Base-by-base conservation (phyloP, 129 eudicot genomes). In the Artemisia annua region DNA sequence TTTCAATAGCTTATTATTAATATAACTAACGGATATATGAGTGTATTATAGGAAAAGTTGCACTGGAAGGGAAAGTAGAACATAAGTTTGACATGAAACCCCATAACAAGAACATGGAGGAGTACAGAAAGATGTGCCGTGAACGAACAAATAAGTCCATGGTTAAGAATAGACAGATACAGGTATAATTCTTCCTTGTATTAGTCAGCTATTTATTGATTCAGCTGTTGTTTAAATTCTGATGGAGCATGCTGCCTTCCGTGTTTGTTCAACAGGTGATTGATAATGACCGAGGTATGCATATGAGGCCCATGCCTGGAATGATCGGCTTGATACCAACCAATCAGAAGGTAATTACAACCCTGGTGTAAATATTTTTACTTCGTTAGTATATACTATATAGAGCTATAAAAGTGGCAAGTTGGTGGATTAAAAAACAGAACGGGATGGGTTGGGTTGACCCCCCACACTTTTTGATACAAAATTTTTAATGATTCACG, bases 1-100 rank as follows among this genome's bases (percentile, higher is more conserved):
- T 15, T 15, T 17, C 2, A 14, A 52, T 52, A 4, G 3, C 14
- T 4, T 62, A 15, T 30, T 24, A 13, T 11, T 4, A 15, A 13
- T 24, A 12, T 24, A 7, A 75, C 35, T 76, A 48, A 44, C 62
- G 28, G 71, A 50, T 20, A 3, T 62, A 10, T 69, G 60, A 58
- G 7, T 75, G 59, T 60, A 51, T 72, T 30, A 78, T 67, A 91
- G 97, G 90, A 11, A 88, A 70, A 68, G 81, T 86, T 71, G 88
- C 96, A 9, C 66, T 77, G 65, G 97, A 91, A 83, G 96, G 97
- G 14, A 91, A 86, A 74, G 96, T 91, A 55, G 97, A 91, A 51
- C 91, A 91, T 77, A 91, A 91, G 68, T 88, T 91, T 86, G 96
- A 91, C 81, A 91, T 91, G 97, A 91, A 86, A 50, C 96, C 97